Evolutionary conservation across 1,284 basidiomycete species (phyloP).

Genomic region (Cystobasidium slooffiae): DNA sequence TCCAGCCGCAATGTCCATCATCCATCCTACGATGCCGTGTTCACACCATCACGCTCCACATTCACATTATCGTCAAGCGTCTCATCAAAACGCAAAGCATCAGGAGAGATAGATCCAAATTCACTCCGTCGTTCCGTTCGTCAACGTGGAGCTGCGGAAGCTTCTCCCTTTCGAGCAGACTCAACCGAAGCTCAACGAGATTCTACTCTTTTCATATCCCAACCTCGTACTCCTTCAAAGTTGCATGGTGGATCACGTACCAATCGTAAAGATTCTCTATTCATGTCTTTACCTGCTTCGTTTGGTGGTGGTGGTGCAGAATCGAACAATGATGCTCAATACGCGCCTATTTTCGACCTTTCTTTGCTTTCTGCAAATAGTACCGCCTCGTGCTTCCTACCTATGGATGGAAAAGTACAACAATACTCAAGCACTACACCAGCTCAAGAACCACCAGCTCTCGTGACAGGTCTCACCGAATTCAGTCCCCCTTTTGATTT

Average conservation of each 20-base stretch:
- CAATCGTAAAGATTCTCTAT: slow-evolving; percentile 20
- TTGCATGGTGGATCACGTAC: not conserved
- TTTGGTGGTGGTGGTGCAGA: not conserved
- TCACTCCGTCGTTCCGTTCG: slow-evolving; percentile 24
- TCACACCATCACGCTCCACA: slow-evolving; percentile 9
- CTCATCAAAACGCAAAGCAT: slow-evolving; percentile 19
- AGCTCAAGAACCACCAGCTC: not conserved
- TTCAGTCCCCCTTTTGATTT: slow-evolving; percentile 3
- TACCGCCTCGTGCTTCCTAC: not conserved
- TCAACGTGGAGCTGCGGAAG: not conserved
- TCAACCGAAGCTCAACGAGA: slow-evolving; percentile 25
- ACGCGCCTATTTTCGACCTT: slow-evolving; percentile 12
- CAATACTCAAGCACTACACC: not conserved
- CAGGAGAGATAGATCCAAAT: not conserved
- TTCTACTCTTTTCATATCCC: slow-evolving; percentile 32
- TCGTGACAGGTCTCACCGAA: not conserved
- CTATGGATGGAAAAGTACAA: not conserved
- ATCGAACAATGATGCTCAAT: not conserved
- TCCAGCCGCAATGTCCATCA: not conserved
- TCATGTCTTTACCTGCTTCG: slow-evolving; percentile 28
- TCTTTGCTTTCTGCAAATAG: slow-evolving; percentile 5
- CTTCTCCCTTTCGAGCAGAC: slow-evolving; percentile 23
- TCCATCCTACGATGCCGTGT: not conserved
- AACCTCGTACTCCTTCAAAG: slow-evolving; percentile 18
- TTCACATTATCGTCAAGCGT: slow-evolving; percentile 12